Evolutionary conservation across 306 rosid species (phyloP).

Genomic region (Glycyrrhiza uralensis): DNA sequence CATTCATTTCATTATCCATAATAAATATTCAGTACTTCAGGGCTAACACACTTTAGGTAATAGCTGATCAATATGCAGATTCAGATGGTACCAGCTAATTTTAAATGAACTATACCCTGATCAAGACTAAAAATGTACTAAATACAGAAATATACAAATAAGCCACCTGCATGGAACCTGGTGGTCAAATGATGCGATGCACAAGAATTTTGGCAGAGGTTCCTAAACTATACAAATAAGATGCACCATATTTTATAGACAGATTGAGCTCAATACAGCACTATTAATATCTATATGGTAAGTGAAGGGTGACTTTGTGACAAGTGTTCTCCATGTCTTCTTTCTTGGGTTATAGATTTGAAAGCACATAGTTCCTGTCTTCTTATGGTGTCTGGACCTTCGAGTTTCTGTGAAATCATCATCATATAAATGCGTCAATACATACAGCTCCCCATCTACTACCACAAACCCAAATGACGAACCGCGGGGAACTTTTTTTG

Average conservation of each 20-base stretch:
- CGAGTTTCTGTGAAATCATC: conserved; percentile 37
- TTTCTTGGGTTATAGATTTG: conserved; percentile 74
- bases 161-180: background rate
- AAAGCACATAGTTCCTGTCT: conserved; percentile 52
- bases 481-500: conserved; percentile 45
- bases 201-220: conserved; percentile 25
- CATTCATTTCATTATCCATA: background rate
- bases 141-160: conserved; percentile 29
- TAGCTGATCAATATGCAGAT: conserved; percentile 13
- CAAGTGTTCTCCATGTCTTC: conserved; percentile 71
- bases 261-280: conserved; percentile 64
- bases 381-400: conserved; percentile 54
- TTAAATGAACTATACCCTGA: conserved; percentile 1
- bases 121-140: conserved; percentile 11
- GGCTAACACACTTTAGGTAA: conserved; percentile 20
- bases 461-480: conserved; percentile 57
- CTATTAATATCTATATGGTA: conserved; percentile 48
- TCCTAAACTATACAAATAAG: conserved; percentile 22
- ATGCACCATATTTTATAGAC: conserved; percentile 40
- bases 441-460: conserved; percentile 60
- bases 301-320: conserved; percentile 62
- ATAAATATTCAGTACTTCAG: conserved; percentile 18
- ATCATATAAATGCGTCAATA: conserved; percentile 44
- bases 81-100: conserved; percentile 3
- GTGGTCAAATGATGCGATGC: conserved; percentile 22